Base-by-base conservation (phyloP, 768 basidiomycete species). In the Auricularia cornea region DNA sequence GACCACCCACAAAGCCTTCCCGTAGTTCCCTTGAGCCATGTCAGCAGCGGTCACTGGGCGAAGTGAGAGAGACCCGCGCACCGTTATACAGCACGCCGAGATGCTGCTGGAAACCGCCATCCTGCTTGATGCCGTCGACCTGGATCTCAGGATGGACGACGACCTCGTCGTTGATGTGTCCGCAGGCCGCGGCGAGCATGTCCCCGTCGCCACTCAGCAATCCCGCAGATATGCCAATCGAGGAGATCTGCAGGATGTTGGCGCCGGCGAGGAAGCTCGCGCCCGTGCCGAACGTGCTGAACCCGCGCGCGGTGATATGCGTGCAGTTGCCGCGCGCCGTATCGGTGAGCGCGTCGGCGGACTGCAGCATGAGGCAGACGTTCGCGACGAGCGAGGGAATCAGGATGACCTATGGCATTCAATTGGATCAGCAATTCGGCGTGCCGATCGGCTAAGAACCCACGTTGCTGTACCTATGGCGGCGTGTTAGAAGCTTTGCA, bases 61-160 rank as follows among this genome's bases (percentile, higher is more conserved):
- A 28, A 48, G 18, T 11, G 5, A 4, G 26, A 29, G 29, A 3
- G n/a, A n/a, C 12, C 30, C n/a, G 38, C 62, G 3, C 26, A 66
- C 72, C 88, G 60, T 85, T 87, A 68, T 88, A 89, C 5, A 87
- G 71, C n/a, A 88, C 76, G 20, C 87, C 87, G 20, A 68, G 72
- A 70, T 89, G 88, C 71, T 89, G 77, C 52, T 65, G 64, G 65
- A 79, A 79, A 59, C 73, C 74, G 2, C 78, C 78, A 66, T 81
- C 79, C 0, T 72, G 69, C 23, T 77, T 68, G 35, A 90, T 87
- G 8, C 88, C 88, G 68, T 91, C 88, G 12, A 78, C 81, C 65
- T 74, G 77, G 23, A 79, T 65, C 0, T 70, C 76, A 62, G 82
- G 75, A 59, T 80, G 72, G 20, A 89, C 73, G 11, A 78, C 73